A percentile compares a stretch with the other conserved stretches of the same genome.
Evolutionary conservation across 768 basidiomycete species (phyloP).

Genomic region (Gymnopilus junonius): DNA sequence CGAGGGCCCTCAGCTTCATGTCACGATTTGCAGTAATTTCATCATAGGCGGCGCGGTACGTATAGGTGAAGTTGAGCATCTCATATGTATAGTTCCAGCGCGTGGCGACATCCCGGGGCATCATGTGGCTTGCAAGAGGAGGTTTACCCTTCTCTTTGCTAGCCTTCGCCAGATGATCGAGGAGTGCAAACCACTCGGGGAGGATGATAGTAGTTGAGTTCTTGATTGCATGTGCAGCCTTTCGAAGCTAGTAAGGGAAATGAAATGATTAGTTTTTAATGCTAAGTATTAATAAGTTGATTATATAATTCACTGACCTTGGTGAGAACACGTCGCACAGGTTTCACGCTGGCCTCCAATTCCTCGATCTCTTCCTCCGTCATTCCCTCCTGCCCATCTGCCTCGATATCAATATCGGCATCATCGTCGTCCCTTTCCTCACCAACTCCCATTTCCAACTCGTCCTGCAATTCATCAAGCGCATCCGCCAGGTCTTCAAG

Average conservation of each 20-base stretch:
- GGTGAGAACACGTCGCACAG: not conserved
- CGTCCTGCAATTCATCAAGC: not conserved
- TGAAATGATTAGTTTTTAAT: not conserved
- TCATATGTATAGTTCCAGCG: conserved; percentile 33
- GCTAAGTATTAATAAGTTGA: not conserved
- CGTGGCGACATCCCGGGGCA: conserved; percentile 41
- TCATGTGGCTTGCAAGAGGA: not conserved
- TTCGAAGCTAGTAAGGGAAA: conserved; percentile 20
- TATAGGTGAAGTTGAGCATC: not conserved
- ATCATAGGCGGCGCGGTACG: not conserved
- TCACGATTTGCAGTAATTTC: not conserved
- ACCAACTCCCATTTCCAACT: too few relatives aligned
- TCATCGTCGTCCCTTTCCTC: not conserved
- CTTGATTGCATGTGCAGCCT: conserved; percentile 24
- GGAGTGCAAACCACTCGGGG: conserved; percentile 16
- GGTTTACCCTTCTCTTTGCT: not conserved
- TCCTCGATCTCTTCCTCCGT: not conserved
- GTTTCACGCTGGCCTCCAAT: not conserved
- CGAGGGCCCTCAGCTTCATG: not conserved
- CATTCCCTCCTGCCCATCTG: not conserved
- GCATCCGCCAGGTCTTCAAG: too few relatives aligned
- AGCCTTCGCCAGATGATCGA: conserved; percentile 4
- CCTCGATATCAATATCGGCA: not conserved
- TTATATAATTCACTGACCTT: not conserved
- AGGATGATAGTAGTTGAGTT: conserved; percentile 24